These are phyloP conservation scores for Corinectria fuckeliana DNA, from an alignment of 2,329 filamentous ascomycete species.

Conservation along the genomic window DNA sequence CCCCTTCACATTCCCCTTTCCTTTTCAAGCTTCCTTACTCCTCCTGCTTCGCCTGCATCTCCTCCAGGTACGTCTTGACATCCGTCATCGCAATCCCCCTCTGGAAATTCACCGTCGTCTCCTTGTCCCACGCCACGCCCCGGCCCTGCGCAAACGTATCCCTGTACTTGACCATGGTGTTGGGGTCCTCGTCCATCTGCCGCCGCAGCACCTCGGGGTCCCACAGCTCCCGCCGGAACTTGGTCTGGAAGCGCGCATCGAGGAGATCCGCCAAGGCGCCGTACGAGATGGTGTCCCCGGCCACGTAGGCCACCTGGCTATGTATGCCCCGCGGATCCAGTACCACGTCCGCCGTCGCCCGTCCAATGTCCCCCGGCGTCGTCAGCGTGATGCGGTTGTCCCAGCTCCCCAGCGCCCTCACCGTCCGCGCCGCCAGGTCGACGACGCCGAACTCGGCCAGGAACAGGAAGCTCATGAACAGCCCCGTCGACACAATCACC, in stretches of 20 bases:
- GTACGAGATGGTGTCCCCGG: conserved; percentile 69
- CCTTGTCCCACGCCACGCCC: conserved; percentile 65
- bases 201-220: conserved; percentile 50
- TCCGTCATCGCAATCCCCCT: conserved; percentile 53
- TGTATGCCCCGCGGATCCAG: conserved; percentile 45
- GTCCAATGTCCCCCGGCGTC: conserved; percentile 68
- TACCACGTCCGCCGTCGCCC: conserved; percentile 62
- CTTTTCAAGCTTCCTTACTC: not conserved
- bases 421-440: conserved; percentile 48
- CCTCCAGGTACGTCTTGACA: conserved; percentile 48
- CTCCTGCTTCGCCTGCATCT: conserved; percentile 14
- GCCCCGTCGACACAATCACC: conserved; percentile 71
- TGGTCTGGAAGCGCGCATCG: conserved; percentile 46
- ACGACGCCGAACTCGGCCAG: conserved; percentile 68
- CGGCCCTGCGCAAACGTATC: conserved; percentile 64
- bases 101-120: conserved; percentile 59
- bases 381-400: conserved; percentile 68
- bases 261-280: conserved; percentile 58
- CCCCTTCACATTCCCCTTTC: not conserved
- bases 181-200: conserved; percentile 55
- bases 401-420: conserved; percentile 67
- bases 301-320: conserved; percentile 61
- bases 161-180: conserved; percentile 64
- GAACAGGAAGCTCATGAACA: conserved; percentile 76
- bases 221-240: conserved; percentile 59